Evolutionary conservation across 2,329 filamentous ascomycete genomes (phyloP), one percentile per base, ranked within the genome.

Genomic region (Triangularia setosa): DNA sequence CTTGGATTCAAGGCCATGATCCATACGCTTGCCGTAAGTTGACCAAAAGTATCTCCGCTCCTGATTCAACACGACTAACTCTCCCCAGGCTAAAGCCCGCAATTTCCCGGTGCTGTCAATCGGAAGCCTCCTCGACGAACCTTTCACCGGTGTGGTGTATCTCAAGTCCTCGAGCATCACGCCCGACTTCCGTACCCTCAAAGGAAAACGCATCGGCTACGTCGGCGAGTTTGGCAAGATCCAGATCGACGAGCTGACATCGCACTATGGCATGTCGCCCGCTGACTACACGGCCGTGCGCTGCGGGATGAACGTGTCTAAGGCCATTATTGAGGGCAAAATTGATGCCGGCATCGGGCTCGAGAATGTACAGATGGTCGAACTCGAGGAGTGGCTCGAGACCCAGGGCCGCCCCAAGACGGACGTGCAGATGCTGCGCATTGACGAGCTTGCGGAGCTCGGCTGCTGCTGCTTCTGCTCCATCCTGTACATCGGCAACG

Each of bases 1-100:
- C 84, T 92, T 72, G 90, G 90, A 54, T 92, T 91, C 83, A 93
- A 92, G 77, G 90, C 90, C 69, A 92, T 93, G 90, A 93, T 93
- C 70, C 90, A 93, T 73, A 92, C 90, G 8, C 83, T 93, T 65
- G 90, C 89, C 63, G 87, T 88, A 77, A 67, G 65, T 60, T 2
- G 16, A 56, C 27, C 35, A 33, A 14, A 24, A 40, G 25, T 58
- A 16, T 14, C 5, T 48, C 40, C 14, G 16, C 40, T 21, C 4
- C 4, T 21, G 16, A 4, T n/a, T 21, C 14, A 5, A 54, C 23
- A 9, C 4, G 5, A 28, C 27, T 28, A 28, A 28, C 35, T 11
- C 14, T 33, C 2, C 5, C 11, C 66, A 89, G 86, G 90, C 90
- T 74, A 91, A 92, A 77, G 90, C 90, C 44, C 89, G 90, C 66